Base-by-base conservation (phyloP, 371 early-diverging fungal genomes). In the Mucor circinelloides region DNA sequence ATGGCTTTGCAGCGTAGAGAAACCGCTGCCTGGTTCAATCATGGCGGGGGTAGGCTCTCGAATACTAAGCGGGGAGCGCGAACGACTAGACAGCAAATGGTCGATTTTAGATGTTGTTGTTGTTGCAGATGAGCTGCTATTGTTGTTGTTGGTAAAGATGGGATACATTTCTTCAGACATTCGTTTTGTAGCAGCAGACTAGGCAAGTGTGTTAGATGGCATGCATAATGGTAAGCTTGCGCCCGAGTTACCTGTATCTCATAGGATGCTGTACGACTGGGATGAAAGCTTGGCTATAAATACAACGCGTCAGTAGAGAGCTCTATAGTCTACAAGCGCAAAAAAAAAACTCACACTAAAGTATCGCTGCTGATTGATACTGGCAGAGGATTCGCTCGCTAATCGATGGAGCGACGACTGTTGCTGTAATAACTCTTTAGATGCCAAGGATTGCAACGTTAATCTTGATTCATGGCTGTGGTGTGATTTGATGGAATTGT, bases 201-300 rank as follows among this genome's bases (percentile, higher is more conserved):
- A 17, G 25, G 10, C 7, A 38, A 8, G 40, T 4, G 40, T 2
- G 17, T 40, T 28, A 38, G 38, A 60, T 6, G 10, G 2, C 2
- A 8, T 21, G 0, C 15, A 60, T 6, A 60, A n/a, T 15, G 30
- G 17, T 3, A 38, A 6, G 10, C 6, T 7, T 60, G 15, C 12
- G 7, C 19, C 13, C 1, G 10, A 25, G 1, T 1, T 52, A 52
- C 52, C 52, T 61, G 46, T 25, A 66, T 56, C 50, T 70, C 70
- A 40, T 57, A 66, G 48, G 70, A 70, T 5, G 58, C 62, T 3
- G 70, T 66, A 19, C 66, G 55, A 13, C 40, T 66, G 13, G 70
- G 66, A 61, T 70, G 70, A 25, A 66, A 65, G 56, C 70, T 70
- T 19, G 70, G 62, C 70, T 70, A 60, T 36, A 21, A 36, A 4